Base-by-base conservation (phyloP, 1,284 basidiomycete species). In the Hemileia vastatrix region DNA sequence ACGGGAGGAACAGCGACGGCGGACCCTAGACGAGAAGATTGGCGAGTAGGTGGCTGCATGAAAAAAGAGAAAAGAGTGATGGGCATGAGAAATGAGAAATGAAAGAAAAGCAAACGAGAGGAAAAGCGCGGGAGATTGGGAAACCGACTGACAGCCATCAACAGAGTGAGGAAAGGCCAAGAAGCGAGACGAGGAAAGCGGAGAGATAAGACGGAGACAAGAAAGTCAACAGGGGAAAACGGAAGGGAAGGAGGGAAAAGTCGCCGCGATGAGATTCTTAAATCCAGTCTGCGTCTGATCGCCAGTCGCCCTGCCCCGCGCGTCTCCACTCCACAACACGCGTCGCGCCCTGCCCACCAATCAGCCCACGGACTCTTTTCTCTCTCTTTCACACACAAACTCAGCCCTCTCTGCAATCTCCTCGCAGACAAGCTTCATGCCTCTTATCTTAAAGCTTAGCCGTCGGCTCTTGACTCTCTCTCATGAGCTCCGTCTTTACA, bases 31-130 rank as follows among this genome's bases (percentile, higher is more conserved):
- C 59, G 51, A 47, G 52, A 53, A 52, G 59, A 61, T n/a, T 61
- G 59, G 40, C 59, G 52, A 8, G 59, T 61, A 32, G 59, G 59
- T 19, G 59, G 59, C 59, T 61, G 31, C 6, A n/a, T n/a, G n/a
- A 18, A 49, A 31, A 31, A 32, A 4, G 40, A 18, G 43, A 15
- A 1, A 51, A 51, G 21, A 31, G 15, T 15, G 1, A 27, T 18
- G 27, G 49, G 24, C n/a, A 24, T 6, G n/a, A 24, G 15, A 51
- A 24, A 5, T 21, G 40, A n/a, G 40, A n/a, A 43, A n/a, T 8
- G 40, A n/a, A n/a, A 43, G 40, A n/a, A n/a, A 8, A 40, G 33
- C 19, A 32, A 54, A 40, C n/a, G 33, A 33, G 32, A 11, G 32
- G 52, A 40, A 19, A 15, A 6, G 5, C 27, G 23, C 6, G 15